Conservation (phyloP, 208 protist genomes). For the Vickermania spadyakhi region DNA sequence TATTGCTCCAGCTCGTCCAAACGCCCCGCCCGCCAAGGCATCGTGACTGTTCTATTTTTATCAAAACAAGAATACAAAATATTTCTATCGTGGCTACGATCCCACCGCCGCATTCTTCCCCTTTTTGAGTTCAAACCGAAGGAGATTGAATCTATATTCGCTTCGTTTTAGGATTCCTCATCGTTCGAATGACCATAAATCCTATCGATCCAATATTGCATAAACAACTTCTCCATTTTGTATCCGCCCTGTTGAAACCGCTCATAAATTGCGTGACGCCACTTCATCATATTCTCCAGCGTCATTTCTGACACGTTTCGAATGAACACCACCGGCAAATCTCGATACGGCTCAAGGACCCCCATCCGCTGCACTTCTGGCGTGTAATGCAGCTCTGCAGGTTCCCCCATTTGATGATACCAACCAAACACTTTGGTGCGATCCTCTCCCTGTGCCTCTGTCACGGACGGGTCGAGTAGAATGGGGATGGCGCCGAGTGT, state of each 20-base stretch:
- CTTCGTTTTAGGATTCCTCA: not conserved
- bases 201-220: not conserved
- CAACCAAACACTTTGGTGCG: no score
- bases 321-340: not conserved
- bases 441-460: not conserved
- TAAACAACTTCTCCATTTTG: not conserved
- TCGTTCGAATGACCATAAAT: not conserved
- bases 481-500: not conserved
- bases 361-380: not conserved
- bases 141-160: not conserved
- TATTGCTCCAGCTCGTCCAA: no score
- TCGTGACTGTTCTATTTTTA: no score
- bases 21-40: no score
- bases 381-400: not conserved
- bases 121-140: not conserved
- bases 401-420: not conserved
- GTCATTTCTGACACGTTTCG: not conserved
- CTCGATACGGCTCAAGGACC: not conserved
- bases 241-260: not conserved
- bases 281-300: not conserved
- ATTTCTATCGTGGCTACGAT: not conserved
- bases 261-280: not conserved
- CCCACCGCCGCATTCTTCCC: not conserved
- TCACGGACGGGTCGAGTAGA: not conserved
- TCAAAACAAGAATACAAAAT: not conserved